These are phyloP conservation scores for Coix lacrymajobi DNA, from an alignment of 176 grass and related monocot genomes.

Conservation along the genomic window DNA sequence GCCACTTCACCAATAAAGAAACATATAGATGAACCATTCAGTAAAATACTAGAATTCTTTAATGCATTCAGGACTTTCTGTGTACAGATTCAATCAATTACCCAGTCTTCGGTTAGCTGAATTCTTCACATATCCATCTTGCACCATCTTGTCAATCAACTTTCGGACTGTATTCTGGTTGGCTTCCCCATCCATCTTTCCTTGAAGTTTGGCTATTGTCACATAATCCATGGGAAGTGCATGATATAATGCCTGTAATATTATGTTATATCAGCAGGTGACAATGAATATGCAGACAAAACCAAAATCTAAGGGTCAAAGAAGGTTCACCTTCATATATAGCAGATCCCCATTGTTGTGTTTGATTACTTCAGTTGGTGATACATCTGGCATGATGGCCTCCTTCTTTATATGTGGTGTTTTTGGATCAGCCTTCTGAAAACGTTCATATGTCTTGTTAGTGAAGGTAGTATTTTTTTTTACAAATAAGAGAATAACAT, in stretches of 20 bases:
- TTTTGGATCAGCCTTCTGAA: slow-evolving; percentile 31
- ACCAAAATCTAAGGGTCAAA: slow-evolving; percentile 6
- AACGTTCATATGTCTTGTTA: background rate
- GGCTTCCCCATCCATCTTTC: slow-evolving; percentile 73
- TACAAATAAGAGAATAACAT: background rate
- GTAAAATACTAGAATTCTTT: background rate
- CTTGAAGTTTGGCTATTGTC: slow-evolving; percentile 80
- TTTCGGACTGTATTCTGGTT: slow-evolving; percentile 64
- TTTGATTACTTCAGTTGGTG: slow-evolving; percentile 36
- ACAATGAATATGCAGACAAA: slow-evolving; percentile 14
- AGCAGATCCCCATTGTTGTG: slow-evolving; percentile 49
- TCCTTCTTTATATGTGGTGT: slow-evolving; percentile 56
- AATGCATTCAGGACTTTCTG: background rate
- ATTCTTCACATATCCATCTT: slow-evolving; percentile 85
- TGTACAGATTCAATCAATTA: slow-evolving; percentile 35
- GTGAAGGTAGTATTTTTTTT: background rate
- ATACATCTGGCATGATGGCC: slow-evolving; percentile 38
- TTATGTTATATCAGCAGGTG: slow-evolving; percentile 7
- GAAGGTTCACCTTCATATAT: slow-evolving; percentile 80
- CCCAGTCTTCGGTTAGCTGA: slow-evolving; percentile 78
- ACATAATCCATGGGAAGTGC: slow-evolving; percentile 93
- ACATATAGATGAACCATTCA: background rate
- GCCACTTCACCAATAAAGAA: background rate
- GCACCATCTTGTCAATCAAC: slow-evolving; percentile 93
- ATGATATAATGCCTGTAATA: slow-evolving; percentile 77